These are phyloP conservation scores for Penicillium corylophilum DNA, from an alignment of 2,329 filamentous ascomycete genomes.

Conservation along the genomic window DNA sequence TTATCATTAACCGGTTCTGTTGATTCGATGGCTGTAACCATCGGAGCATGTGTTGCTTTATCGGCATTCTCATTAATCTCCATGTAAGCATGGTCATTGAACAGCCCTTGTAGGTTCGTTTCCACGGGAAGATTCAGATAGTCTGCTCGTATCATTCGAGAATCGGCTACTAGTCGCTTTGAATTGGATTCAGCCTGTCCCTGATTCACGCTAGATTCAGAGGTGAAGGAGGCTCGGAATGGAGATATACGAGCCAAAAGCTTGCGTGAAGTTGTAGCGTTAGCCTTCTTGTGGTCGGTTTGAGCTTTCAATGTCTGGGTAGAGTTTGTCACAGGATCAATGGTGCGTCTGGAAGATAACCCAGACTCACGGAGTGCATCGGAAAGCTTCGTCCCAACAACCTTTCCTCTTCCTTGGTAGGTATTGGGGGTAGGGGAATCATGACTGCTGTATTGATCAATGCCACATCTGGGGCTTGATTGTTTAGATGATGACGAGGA, in stretches of 20 bases:
- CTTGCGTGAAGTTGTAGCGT: not conserved
- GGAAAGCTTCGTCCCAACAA: constrained; percentile 23
- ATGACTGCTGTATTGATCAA: not conserved
- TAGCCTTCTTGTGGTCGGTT: not conserved
- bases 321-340: not conserved
- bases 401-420: constrained; percentile 20
- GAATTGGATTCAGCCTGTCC: not conserved
- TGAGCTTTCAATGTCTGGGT: not conserved
- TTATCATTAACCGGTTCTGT: not conserved
- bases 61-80: not conserved
- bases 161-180: not conserved
- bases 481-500: not conserved
- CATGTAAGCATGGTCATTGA: not conserved
- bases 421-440: not conserved
- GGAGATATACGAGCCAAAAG: no score
- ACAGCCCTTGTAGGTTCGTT: not conserved
- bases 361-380: constrained; percentile 18
- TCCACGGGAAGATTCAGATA: not conserved
- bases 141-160: not conserved
- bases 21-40: not conserved
- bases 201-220: not conserved
- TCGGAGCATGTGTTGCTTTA: not conserved
- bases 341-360: not conserved
- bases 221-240: no score
- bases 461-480: not conserved